Percentiles rank a stretch among this genome's conserved stretches.
Conservation (phyloP, 2,329 filamentous ascomycete genomes). For the Botrytis tulipae region DNA sequence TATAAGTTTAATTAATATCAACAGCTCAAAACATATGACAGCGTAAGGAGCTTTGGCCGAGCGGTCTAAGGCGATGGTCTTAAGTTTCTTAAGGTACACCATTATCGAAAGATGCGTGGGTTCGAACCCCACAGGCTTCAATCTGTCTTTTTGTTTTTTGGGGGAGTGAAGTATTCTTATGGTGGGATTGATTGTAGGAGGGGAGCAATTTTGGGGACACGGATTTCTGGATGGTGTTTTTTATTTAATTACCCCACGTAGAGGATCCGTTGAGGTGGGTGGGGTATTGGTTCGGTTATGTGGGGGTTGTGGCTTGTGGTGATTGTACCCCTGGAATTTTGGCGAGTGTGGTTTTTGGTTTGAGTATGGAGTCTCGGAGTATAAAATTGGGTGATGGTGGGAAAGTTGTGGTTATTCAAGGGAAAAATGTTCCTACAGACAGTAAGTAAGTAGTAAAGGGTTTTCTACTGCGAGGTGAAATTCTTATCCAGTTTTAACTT, state of each 20-base stretch:
- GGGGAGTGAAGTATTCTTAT: fast-evolving
- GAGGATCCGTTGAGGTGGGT: neutral
- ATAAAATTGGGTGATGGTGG: neutral
- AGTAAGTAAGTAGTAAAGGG: no score
- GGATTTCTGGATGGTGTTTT: neutral
- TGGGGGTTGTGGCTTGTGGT: neutral
- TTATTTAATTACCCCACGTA: neutral
- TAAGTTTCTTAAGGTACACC: conserved; percentile 4
- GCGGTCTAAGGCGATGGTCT: conserved; percentile 18
- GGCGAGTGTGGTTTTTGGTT: neutral
- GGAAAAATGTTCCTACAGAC: no score
- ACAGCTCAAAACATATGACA: neutral
- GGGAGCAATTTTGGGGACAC: no score
- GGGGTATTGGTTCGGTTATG: neutral
- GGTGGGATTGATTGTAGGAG: no score
- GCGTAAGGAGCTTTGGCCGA: neutral
- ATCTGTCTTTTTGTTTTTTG: neutral
- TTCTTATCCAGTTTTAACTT: neutral
- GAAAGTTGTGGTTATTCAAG: no score
- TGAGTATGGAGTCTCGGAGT: no score
- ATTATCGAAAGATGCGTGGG: conserved; percentile 19
- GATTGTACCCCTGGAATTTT: neutral
- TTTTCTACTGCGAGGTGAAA: neutral
- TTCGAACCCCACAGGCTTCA: conserved; percentile 16
- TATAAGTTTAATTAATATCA: no score